phyloP scores from a whole-genome alignment of 23 red algal genomes.

The Gracilaria domingensis region DNA sequence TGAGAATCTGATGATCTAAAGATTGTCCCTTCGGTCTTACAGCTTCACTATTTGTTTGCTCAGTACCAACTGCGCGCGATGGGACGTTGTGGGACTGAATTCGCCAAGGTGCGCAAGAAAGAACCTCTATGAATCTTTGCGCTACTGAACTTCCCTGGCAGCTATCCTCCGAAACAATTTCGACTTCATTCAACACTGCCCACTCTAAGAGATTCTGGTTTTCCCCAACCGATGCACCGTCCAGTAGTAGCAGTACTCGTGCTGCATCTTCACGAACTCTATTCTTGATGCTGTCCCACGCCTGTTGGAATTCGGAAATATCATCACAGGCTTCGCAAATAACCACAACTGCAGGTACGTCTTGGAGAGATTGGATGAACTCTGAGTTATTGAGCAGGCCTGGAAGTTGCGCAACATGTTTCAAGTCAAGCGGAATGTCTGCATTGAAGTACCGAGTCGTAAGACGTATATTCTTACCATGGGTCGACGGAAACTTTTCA shows the following conservation, averaged over 20 bases:
- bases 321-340: neutral
- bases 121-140: neutral
- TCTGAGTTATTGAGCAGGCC: neutral
- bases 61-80: neutral
- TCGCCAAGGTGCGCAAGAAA: neutral
- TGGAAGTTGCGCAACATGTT: neutral
- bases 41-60: too few relatives aligned
- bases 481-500: neutral
- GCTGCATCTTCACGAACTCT: neutral
- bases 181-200: neutral
- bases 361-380: neutral
- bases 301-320: neutral
- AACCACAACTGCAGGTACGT: neutral
- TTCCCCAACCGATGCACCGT: neutral
- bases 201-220: constrained; percentile 1
- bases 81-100: neutral
- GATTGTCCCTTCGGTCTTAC: neutral
- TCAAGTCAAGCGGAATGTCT: neutral
- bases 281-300: neutral
- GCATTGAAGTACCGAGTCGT: neutral
- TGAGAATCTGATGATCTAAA: too few relatives aligned
- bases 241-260: neutral
- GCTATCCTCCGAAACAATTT: constrained; percentile 1
- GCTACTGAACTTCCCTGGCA: neutral
- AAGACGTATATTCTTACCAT: neutral